Percentiles rank a stretch among this genome's conserved stretches.
Conservation (phyloP, 2,329 filamentous ascomycete species). For the Aspergillus chevalieri region DNA sequence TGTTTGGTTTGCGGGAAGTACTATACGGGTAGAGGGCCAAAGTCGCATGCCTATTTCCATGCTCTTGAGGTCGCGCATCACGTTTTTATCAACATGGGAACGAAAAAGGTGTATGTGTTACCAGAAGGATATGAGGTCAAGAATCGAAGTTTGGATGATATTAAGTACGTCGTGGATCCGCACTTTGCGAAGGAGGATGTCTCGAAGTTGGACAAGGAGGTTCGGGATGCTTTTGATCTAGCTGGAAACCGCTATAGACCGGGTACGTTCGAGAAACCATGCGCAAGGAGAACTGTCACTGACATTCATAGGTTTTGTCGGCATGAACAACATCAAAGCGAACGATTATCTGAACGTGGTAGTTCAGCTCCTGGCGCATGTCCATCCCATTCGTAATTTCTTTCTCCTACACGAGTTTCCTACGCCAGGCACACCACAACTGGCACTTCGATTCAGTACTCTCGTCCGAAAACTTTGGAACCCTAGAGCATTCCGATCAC, state of each 20-base stretch:
- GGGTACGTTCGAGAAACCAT: constrained; percentile 34
- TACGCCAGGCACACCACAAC: constrained; percentile 58
- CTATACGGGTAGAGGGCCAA: constrained; percentile 86
- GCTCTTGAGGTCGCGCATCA: constrained; percentile 92
- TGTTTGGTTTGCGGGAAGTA: constrained; percentile 98
- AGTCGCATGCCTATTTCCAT: constrained; percentile 96
- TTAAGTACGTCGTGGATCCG: constrained; percentile 95
- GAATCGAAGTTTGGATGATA: constrained; percentile 91
- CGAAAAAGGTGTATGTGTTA: constrained; percentile 47
- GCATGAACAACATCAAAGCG: constrained; percentile 99
- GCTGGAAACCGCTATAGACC: constrained; percentile 80
- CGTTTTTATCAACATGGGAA: constrained; percentile 94
- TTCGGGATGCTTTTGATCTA: constrained; percentile 63
- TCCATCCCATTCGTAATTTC: constrained; percentile 82
- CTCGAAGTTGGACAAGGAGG: constrained; percentile 63
- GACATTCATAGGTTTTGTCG: constrained; percentile 63
- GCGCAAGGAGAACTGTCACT: not conserved
- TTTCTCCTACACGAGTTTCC: constrained; percentile 80
- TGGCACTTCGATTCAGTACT: constrained; percentile 81
- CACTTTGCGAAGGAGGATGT: constrained; percentile 77
- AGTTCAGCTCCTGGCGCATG: constrained; percentile 84
- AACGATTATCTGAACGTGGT: constrained; percentile 98
- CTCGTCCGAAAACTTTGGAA: constrained; percentile 98
- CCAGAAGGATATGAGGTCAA: constrained; percentile 96
- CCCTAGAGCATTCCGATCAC: constrained; percentile 86